Percentiles rank a stretch among this genome's conserved stretches.
Conservation (phyloP, 179 eudicot genomes). For the Actinidia arguta region DNA sequence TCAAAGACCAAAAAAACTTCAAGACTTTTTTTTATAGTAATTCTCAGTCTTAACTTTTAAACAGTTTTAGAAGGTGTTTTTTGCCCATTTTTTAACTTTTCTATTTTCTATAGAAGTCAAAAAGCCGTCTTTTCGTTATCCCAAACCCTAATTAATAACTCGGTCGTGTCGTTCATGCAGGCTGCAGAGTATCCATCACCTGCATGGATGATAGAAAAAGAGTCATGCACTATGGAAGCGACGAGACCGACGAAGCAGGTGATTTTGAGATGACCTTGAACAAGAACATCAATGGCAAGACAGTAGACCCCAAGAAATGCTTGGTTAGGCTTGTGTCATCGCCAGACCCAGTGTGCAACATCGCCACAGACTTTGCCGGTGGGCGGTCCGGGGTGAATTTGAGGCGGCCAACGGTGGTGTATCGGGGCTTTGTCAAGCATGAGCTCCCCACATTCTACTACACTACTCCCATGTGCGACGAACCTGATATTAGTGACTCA, state of each 20-base stretch:
- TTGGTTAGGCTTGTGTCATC: slow-evolving; percentile 67
- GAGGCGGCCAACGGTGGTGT: slow-evolving; percentile 50
- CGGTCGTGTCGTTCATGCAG: too few relatives aligned
- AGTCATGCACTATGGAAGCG: slow-evolving; percentile 61
- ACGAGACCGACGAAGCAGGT: slow-evolving; percentile 64
- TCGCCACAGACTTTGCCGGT: slow-evolving; percentile 60
- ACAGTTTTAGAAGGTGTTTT: too few relatives aligned
- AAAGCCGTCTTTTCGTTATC: too few relatives aligned
- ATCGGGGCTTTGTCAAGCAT: slow-evolving; percentile 48
- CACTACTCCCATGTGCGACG: too few relatives aligned
- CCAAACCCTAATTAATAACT: too few relatives aligned
- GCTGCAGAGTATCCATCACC: slow-evolving; percentile 65
- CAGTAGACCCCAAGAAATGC: slow-evolving; percentile 54
- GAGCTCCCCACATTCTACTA: too few relatives aligned
- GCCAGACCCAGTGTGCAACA: slow-evolving; percentile 63
- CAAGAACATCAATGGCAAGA: slow-evolving; percentile 45
- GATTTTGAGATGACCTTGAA: slow-evolving; percentile 48
- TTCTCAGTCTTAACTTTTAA: too few relatives aligned
- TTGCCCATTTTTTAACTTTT: too few relatives aligned
- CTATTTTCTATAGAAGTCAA: too few relatives aligned
- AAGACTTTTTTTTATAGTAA: too few relatives aligned
- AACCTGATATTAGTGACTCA: too few relatives aligned
- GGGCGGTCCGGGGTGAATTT: slow-evolving; percentile 69
- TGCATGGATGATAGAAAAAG: slow-evolving; percentile 62
- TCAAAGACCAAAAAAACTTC: too few relatives aligned